Evolutionary conservation across 2,329 filamentous ascomycete species (phyloP), one percentile per base, ranked within the genome.

Genomic region (Penicillium thymicola): DNA sequence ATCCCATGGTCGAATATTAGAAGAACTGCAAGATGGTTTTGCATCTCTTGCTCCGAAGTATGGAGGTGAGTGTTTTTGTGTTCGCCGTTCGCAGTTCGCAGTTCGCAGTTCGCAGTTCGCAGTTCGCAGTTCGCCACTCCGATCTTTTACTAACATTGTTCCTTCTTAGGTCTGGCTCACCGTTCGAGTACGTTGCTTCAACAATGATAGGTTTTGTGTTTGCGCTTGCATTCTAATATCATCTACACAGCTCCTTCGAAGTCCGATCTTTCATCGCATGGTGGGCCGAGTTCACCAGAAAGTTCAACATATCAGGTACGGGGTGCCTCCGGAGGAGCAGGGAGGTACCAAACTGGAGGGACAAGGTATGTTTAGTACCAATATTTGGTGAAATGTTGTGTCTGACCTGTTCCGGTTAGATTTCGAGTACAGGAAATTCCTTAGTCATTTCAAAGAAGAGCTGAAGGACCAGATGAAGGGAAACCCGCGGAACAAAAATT

Each of bases 211-310:
- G 14, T 16, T 7, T 7, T 36, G 5, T 11, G 14, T 16, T 28
- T 32, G 34, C n/a, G 8, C 41, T 47, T 41, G 45, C 65, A 55
- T 60, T 53, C 32, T 50, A 23, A 46, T 34, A 32, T 54, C 38
- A n/a, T 40, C n/a, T 9, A 16, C 1, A n/a, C 59, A 77, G 75
- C 72, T 79, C 54, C 67, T 79, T 49, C 65, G 70, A 51, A 78
- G 76, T 59, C 75, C 74, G 10, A 60, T 70, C 49, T 79, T 78
- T 59, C 76, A 78, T 63, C 68, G 72, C 38, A 70, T 74, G 62
- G 77, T 79, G 43, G 73, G 75, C 28, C 69, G 66, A 53, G 70
- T 78, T 23, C 75, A 79, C 63, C 72, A 74, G 49, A 72, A 66
- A 45, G 65, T 79, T 23, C 73, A 77, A 61, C 70, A 72, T 51